Evolutionary conservation across 306 rosid species (phyloP), one percentile per base, ranked within the genome.

Genomic region (Cajanus cajan): DNA sequence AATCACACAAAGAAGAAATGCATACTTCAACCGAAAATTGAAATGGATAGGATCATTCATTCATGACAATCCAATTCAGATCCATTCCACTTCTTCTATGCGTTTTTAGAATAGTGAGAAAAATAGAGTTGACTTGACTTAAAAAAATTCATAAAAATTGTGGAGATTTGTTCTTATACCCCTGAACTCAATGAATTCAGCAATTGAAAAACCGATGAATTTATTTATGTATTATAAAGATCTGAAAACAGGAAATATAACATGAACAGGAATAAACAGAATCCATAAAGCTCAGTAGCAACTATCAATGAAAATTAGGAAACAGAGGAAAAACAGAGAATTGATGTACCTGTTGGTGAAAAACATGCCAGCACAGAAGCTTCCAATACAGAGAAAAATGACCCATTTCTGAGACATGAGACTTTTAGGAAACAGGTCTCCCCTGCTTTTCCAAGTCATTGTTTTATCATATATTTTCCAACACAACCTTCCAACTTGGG

Each of bases 341-440:
- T 18, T 68, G 44, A 22, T 47, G 43, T 58, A 95, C 99, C 98
- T 91, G 82, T 88, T 88, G 43, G 97, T 93, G 90, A 96, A 93
- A 80, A 93, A 58, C 93, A 96, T 79, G 43, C 99, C 99, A 73
- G 87, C 90, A 85, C 96, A 93, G 82, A 96, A 96, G 83, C 98
- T 77, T 76, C 88, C 88, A 9, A 96, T 55, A 86, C 99, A 96
- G 2, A 96, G 90, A 28, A 95, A 85, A 67, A 95, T 59, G 1
- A 91, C 67, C 94, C 94, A 93, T 91, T 89, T 95, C 70, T 90
- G 86, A 0, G 94, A 74, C 71, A 92, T 50, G 18, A 85, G 22
- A 66, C 71, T 88, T 82, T 90, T 93, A 3, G 90, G 86, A 84
- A 96, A 67, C 39, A 86, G 74, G 78, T 90, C 96, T 63, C 90